Conservation (phyloP, 1,284 basidiomycete genomes). For the Puccinia horiana region DNA sequence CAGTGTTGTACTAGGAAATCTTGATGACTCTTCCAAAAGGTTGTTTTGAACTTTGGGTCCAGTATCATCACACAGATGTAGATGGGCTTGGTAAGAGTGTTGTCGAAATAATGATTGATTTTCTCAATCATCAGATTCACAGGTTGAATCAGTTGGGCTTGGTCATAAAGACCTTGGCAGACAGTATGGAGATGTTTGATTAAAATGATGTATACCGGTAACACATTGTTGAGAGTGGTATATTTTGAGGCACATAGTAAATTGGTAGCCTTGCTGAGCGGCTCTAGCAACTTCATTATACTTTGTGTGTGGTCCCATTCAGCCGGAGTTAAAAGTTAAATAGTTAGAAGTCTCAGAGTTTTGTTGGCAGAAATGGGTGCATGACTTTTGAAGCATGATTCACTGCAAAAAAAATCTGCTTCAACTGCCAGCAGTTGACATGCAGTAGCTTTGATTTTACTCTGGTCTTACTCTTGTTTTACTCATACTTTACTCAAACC, state of each 20-base stretch:
- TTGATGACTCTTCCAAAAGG: slow-evolving; percentile 4
- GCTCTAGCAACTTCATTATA: background rate
- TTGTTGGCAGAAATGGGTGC: background rate
- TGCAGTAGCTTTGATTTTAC: too few relatives aligned
- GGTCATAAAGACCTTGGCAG: background rate
- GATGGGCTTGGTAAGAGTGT: background rate
- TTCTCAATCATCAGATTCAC: background rate
- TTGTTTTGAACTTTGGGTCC: background rate
- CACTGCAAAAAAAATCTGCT: too few relatives aligned
- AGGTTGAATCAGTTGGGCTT: background rate
- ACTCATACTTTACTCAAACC: too few relatives aligned
- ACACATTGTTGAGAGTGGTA: background rate
- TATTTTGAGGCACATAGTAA: background rate
- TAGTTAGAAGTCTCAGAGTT: background rate
- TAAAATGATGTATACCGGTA: background rate
- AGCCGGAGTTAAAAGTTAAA: background rate
- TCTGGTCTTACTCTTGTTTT: too few relatives aligned
- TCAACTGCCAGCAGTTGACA: too few relatives aligned
- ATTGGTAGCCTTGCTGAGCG: background rate
- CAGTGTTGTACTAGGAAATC: background rate
- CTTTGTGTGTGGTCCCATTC: background rate
- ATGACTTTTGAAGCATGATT: background rate
- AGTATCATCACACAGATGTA: slow-evolving; percentile 12
- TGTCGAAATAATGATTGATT: background rate
- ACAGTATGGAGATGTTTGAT: background rate